A percentile compares a stretch with the other conserved stretches of the same genome.
Evolutionary conservation across 805 yeast species (phyloP).

Genomic region (Metschnikowia reukaufii): DNA sequence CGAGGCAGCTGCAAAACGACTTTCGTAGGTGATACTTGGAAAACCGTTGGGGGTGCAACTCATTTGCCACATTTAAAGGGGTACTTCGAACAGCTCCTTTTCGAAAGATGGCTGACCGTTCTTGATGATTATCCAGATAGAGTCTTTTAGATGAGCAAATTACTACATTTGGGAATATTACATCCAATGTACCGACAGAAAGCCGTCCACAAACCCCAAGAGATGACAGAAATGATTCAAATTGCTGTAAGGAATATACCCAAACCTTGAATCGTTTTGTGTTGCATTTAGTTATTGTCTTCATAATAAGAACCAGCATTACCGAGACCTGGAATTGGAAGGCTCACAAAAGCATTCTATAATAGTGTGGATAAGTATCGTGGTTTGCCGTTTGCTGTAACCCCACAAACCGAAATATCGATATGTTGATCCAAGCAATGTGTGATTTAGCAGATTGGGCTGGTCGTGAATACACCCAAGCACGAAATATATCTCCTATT

Average conservation of each 20-base stretch:
- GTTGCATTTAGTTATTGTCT: background rate
- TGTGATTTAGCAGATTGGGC: conserved; percentile 4
- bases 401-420: background rate
- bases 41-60: background rate
- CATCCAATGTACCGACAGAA: background rate
- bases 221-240: background rate
- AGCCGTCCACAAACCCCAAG: no score
- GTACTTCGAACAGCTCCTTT: conserved; percentile 8
- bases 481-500: background rate
- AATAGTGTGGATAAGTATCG: background rate
- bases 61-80: background rate
- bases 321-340: background rate
- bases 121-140: background rate
- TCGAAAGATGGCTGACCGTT: conserved; percentile 5
- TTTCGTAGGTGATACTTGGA: background rate
- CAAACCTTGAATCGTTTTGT: background rate
- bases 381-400: background rate
- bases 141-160: background rate
- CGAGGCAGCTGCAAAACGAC: background rate
- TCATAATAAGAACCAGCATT: background rate
- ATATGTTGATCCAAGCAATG: background rate
- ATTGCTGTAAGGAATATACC: background rate
- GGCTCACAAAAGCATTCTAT: background rate
- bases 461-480: background rate
- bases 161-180: background rate